Percentiles rank a stretch among this genome's conserved stretches.
Evolutionary conservation across 176 grass and related monocot species (phyloP).

Genomic region (Aegilops sharonensis): DNA sequence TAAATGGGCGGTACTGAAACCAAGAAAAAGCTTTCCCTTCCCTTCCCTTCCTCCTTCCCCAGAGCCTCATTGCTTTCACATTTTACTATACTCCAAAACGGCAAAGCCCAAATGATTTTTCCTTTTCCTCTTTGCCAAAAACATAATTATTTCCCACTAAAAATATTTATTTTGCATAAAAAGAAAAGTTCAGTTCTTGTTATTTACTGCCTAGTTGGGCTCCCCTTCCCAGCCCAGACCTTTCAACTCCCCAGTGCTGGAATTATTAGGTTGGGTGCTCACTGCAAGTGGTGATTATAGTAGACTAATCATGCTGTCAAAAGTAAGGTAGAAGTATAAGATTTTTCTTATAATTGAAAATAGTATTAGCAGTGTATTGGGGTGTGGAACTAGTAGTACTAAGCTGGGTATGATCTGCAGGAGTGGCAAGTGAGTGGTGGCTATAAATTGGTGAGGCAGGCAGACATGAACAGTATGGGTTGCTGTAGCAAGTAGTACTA

Average conservation of each 20-base stretch:
- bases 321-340: neutral
- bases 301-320: slow-evolving; percentile 23
- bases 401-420: neutral
- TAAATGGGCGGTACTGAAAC: slow-evolving; percentile 38
- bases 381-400: neutral
- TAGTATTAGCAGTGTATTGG: neutral
- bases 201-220: neutral
- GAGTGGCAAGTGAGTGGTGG: neutral
- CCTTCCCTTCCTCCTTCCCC: neutral
- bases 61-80: neutral
- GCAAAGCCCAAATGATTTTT: too few relatives aligned
- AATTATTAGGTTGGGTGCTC: slow-evolving; percentile 17
- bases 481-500: neutral
- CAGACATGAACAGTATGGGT: neutral
- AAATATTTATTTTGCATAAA: neutral
- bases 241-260: neutral
- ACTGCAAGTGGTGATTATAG: neutral
- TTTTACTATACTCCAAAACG: neutral
- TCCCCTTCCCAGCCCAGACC: neutral
- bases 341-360: neutral
- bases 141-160: too few relatives aligned
- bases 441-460: neutral
- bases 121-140: too few relatives aligned
- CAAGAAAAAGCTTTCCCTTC: neutral
- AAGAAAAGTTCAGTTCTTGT: neutral